phyloP scores from a whole-genome alignment of 2,329 filamentous ascomycete genomes.

The Alternaria sp. region DNA sequence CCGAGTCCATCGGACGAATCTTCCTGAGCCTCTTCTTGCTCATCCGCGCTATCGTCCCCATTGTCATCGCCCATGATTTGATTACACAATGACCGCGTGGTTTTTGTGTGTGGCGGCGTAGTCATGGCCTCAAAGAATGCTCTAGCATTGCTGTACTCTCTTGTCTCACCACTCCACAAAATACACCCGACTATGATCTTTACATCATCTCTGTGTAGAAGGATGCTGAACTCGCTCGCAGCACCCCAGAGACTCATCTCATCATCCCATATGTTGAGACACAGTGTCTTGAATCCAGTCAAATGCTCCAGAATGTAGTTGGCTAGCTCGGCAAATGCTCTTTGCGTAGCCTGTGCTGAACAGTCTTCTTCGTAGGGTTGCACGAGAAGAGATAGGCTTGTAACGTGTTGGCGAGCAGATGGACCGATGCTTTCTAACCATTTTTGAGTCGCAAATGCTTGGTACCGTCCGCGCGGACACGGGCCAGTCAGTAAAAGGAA shows the following conservation, averaged over 20 bases:
- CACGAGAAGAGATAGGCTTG: slow-evolving; percentile 28
- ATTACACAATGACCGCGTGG: background rate
- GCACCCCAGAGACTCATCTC: slow-evolving; percentile 3
- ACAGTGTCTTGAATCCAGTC: slow-evolving; percentile 20
- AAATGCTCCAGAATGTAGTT: slow-evolving; percentile 21
- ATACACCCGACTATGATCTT: slow-evolving; percentile 15
- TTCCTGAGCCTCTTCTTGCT: background rate
- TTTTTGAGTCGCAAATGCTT: slow-evolving; percentile 36
- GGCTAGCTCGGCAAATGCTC: slow-evolving; percentile 27
- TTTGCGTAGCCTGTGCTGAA: slow-evolving; percentile 5
- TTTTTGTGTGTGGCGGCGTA: background rate
- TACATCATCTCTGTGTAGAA: slow-evolving; percentile 12
- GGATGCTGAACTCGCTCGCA: slow-evolving; percentile 14
- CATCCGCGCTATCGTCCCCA: background rate
- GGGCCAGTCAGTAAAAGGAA: slow-evolving; percentile 38
- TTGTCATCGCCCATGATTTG: background rate
- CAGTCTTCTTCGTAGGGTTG: slow-evolving; percentile 42
- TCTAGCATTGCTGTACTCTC: slow-evolving; percentile 4
- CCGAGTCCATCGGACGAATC: background rate
- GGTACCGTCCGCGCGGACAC: slow-evolving; percentile 43
- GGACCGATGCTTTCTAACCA: slow-evolving; percentile 29
- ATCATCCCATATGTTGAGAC: slow-evolving; percentile 26
- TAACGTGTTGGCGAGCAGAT: slow-evolving; percentile 24
- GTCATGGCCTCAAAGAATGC: slow-evolving; percentile 11
- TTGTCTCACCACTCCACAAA: slow-evolving; percentile 1